Base-by-base conservation (phyloP, 2,329 filamentous ascomycete genomes). In the Phaeophleospora eucalypticola region DNA sequence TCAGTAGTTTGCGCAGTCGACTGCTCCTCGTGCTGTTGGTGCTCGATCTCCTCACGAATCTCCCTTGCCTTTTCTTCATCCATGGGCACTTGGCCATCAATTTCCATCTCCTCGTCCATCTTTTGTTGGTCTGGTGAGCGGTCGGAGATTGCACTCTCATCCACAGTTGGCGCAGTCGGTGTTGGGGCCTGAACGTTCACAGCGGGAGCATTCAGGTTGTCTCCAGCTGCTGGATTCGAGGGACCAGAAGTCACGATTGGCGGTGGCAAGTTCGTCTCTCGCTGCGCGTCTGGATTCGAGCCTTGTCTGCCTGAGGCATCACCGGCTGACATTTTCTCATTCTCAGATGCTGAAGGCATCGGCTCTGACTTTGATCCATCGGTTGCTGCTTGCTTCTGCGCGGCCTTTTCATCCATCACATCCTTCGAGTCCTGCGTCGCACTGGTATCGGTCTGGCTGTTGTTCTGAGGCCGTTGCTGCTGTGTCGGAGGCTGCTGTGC, bases 51-150 rank as follows among this genome's bases (percentile, higher is more conserved):
- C 29, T 55, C 43, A 19, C 48, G 51, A n/a, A 62, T 51, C 19
- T 52, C 53, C 9, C 58, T 51, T 38, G 80, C 70, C 43, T 81
- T 76, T 34, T 75, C 71, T 32, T 68, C 60, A n/a, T 76, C 71
- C 35, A 76, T 65, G 21, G 79, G 76, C 35, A 76, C 60, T 27
- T 68, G 63, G 20, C 72, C 65, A 4, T 59, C 60, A 80, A 88
- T 87, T 45, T 82, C 76, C 45, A 84, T 72, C 54, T 80, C 76
- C 43, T 68, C 76, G 56, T 83, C 80, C 3, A 65, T 60, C 41
- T 68, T 62, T 48, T 71, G 66, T 54, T 77, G 74, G 48, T 73
- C 63, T 19, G 71, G 67, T 12, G 74, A 78, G 66, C 70, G 59
- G 65, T 79, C 59, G 64, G 74, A 59, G 69, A 80, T 68, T 9